Evolutionary conservation across 106 monocot genomes (phyloP), one percentile per base, ranked within the genome.

Genomic region (Allium cepa): DNA sequence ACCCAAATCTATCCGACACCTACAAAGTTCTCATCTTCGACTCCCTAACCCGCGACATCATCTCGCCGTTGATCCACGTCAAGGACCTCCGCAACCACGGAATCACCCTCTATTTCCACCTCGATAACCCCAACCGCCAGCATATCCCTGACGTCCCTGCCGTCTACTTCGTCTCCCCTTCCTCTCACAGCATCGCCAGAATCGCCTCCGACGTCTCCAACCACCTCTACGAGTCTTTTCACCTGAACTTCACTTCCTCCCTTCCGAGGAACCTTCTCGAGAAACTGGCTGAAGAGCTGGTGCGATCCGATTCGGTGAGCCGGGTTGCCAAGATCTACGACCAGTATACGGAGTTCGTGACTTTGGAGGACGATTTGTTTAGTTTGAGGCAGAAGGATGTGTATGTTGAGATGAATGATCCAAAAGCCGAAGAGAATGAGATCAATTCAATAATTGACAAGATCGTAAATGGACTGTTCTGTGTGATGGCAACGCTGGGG

Each of bases 21-120:
- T 97, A 92, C 86, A 97, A 97, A 78, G 83, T 97, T 74, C 82
- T 92, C 47, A 73, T 97, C 67, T 82, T 92, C 66, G 96, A 97
- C 56, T 71, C 69, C 62, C 84, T 88, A 84, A 91, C 91, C 68
- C 76, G 83, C 36, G 81, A 82, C 55, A 55, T 97, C 59, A 88
- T 97, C 57, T 84, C 92, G 16, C 92, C 96, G 15, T 53, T 97
- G 70, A 88, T 97, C 81, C 83, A 84, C 67, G 92, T 97, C 16
- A 80, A 78, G 65, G 92, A 97, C 71, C 83, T 97, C 55, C 88
- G 96, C 17, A 80, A 80, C 74, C 96, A 97, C 73, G 92, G 92
- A 17, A 69, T 97, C 75, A 97, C 96, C 17, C 88, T 97, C 53
- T 88, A 77, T 70, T 82, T 89, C 71, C 68, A 75, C 62, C 84